phyloP scores from a whole-genome alignment of 345 rosid genomes.

The Ceriops tagal region DNA sequence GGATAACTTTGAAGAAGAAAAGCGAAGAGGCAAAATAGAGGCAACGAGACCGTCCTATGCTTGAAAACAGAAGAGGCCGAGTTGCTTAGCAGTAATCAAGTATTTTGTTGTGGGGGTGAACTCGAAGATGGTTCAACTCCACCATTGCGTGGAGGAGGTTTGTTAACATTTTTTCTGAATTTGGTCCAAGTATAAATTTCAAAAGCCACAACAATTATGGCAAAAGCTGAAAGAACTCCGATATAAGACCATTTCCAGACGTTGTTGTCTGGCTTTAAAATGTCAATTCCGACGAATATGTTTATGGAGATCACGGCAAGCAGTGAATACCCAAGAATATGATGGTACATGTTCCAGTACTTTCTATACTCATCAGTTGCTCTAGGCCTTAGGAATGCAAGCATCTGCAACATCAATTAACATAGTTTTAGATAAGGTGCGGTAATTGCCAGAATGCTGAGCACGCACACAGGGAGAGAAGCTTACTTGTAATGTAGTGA shows the following conservation, averaged over 20 bases:
- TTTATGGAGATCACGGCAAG: slow-evolving; percentile 36
- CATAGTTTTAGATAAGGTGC: neutral
- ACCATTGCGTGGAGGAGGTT: neutral
- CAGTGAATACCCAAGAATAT: slow-evolving; percentile 44
- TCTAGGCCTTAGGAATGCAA: slow-evolving; percentile 36
- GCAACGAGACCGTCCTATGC: no score
- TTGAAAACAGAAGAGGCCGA: neutral
- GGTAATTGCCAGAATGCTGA: neutral
- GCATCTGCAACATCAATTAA: slow-evolving; percentile 26
- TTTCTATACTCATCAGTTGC: slow-evolving; percentile 33
- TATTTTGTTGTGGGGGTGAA: neutral
- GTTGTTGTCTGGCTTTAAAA: slow-evolving; percentile 29
- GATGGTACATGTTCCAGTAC: slow-evolving; percentile 60
- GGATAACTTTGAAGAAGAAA: no score
- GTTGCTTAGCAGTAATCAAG: neutral
- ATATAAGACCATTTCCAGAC: slow-evolving; percentile 41
- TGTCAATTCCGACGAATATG: slow-evolving; percentile 42
- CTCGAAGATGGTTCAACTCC: neutral
- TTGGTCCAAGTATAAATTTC: slow-evolving; percentile 44
- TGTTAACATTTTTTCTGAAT: neutral
- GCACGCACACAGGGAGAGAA: neutral
- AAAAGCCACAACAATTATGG: slow-evolving; percentile 12
- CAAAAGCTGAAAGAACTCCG: slow-evolving; percentile 33
- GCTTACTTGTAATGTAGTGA: slow-evolving; percentile 45
- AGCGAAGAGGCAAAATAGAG: no score